These are phyloP conservation scores for Acanthamoeba divionensis DNA, from an alignment of 208 protist species.

Conservation along the genomic window DNA sequence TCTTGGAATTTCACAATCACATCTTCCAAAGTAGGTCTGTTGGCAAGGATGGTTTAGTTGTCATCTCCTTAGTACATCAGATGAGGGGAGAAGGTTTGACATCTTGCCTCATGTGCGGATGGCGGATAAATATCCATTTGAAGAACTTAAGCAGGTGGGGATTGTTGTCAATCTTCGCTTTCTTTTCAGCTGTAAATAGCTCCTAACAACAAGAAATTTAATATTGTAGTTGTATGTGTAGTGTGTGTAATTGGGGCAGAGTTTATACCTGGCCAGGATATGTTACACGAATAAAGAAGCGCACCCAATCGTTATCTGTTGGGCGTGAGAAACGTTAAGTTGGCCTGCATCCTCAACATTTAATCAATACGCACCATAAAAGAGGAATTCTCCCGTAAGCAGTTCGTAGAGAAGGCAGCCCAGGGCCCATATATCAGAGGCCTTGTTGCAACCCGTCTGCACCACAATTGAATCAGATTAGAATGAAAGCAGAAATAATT, in stretches of 20 bases:
- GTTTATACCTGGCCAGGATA: neutral
- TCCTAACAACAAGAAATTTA: neutral
- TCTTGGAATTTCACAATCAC: constrained; percentile 40
- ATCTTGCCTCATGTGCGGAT: constrained; percentile 8
- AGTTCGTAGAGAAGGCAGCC: constrained; percentile 82
- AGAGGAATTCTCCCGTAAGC: constrained; percentile 80
- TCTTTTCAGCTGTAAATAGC: constrained; percentile 2
- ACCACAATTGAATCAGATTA: neutral
- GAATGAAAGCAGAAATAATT: neutral
- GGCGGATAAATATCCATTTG: constrained; percentile 46
- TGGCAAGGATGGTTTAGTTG: constrained; percentile 5
- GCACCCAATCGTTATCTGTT: constrained; percentile 49
- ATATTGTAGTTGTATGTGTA: neutral
- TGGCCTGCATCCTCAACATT: neutral
- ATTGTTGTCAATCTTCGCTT: constrained; percentile 41
- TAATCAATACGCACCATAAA: constrained; percentile 61
- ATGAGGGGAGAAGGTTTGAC: neutral
- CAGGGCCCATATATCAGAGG: constrained; percentile 79
- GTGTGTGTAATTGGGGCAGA: neutral
- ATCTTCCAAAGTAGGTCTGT: constrained; percentile 22
- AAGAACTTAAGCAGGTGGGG: constrained; percentile 23
- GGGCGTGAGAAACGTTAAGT: neutral
- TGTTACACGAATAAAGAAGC: constrained; percentile 44
- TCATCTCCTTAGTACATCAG: neutral
- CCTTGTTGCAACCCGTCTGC: constrained; percentile 58